Evolutionary conservation across 139 green algal species (phyloP).

Genomic region (Nannochloris sp.): DNA sequence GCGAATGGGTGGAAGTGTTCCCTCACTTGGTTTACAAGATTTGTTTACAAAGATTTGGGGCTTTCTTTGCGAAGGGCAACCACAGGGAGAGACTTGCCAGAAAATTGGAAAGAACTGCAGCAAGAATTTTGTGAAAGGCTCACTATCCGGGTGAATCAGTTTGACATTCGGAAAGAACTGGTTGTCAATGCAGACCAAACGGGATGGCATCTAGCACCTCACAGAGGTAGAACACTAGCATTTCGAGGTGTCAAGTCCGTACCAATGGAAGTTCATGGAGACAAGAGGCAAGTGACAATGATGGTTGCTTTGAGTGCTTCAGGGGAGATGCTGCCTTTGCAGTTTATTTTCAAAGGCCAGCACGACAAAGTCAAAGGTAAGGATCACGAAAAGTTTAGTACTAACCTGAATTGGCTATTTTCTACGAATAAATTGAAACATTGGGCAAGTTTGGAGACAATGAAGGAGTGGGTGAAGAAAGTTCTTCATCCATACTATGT

Average conservation of each 20-base stretch:
- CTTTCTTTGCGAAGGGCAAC: neutral
- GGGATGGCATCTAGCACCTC: neutral
- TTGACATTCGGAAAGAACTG: neutral
- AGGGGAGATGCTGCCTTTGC: neutral
- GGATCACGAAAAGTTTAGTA: neutral
- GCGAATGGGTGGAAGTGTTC: neutral
- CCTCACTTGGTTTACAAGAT: neutral
- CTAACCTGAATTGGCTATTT: neutral
- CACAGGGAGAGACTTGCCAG: neutral
- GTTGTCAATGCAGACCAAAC: neutral
- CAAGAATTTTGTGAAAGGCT: neutral
- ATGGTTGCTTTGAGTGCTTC: neutral
- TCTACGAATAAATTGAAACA: neutral
- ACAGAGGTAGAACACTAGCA: neutral
- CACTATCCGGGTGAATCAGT: neutral
- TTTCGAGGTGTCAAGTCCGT: neutral
- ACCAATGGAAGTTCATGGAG: neutral
- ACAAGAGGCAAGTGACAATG: slow-evolving; percentile 1
- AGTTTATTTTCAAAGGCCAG: neutral
- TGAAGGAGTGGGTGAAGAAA: neutral
- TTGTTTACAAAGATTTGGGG: neutral
- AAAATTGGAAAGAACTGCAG: neutral
- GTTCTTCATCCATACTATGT: neutral
- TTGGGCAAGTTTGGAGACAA: neutral
- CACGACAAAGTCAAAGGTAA: neutral